Conservation (phyloP, 768 basidiomycete genomes). For the Boletus vermiculosoides region DNA sequence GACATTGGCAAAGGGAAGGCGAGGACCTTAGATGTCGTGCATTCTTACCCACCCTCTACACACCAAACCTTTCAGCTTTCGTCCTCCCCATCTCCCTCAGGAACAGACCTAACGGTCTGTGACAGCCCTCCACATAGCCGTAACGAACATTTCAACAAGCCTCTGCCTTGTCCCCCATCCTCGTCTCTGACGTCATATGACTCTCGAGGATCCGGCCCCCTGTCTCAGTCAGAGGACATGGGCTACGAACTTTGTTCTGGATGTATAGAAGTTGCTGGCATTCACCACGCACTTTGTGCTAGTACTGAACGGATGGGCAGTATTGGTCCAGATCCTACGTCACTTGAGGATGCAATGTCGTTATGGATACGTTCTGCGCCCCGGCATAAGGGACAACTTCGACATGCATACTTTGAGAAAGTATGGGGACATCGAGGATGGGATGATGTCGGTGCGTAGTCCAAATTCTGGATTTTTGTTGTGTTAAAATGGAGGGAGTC, state of each 20-base stretch:
- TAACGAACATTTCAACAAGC: conserved; percentile 36
- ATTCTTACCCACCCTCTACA: conserved; percentile 37
- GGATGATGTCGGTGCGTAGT: conserved; percentile 79
- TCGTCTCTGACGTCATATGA: conserved; percentile 20
- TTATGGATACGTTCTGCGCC: conserved; percentile 68
- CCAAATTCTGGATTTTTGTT: neutral
- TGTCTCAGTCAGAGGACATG: conserved; percentile 6
- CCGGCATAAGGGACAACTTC: conserved; percentile 66
- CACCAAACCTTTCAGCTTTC: conserved; percentile 29
- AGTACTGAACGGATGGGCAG: conserved; percentile 34
- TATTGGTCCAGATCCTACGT: conserved; percentile 40
- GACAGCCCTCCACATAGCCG: conserved; percentile 12
- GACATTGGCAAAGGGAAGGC: conserved; percentile 47
- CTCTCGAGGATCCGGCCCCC: conserved; percentile 1
- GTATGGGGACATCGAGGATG: conserved; percentile 82
- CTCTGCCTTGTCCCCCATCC: conserved; percentile 44
- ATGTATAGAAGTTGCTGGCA: conserved; percentile 77
- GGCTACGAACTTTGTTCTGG: conserved; percentile 86
- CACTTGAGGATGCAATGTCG: conserved; percentile 55
- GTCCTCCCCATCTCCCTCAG: conserved; percentile 19
- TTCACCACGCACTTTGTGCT: conserved; percentile 71
- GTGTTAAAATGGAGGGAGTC: conserved; percentile 5
- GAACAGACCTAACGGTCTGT: conserved; percentile 18
- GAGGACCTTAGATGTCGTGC: conserved; percentile 28
- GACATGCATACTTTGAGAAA: conserved; percentile 86